These are phyloP conservation scores for Paraconiothyrium sp. DNA, from an alignment of 2,329 filamentous ascomycete species.

Conservation along the genomic window DNA sequence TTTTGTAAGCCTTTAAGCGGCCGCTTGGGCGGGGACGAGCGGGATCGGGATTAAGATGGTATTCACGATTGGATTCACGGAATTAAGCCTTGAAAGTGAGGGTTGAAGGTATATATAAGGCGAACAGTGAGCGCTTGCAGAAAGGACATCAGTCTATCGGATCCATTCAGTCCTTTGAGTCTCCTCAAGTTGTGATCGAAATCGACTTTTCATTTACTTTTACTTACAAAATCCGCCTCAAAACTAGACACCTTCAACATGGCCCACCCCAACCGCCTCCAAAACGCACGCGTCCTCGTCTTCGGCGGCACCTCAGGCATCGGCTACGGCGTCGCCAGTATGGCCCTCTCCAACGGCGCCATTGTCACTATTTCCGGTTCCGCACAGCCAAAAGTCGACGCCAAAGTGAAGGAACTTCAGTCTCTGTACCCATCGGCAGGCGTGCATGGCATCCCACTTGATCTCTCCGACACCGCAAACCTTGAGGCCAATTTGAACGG, in stretches of 20 bases:
- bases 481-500: slow-evolving; percentile 39
- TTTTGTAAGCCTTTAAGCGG: slow-evolving; percentile 7
- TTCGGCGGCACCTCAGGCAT: slow-evolving; percentile 73
- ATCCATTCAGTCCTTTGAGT: neutral
- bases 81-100: neutral
- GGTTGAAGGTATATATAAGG: neutral
- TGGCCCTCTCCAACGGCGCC: slow-evolving; percentile 64
- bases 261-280: slow-evolving; percentile 58
- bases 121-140: neutral
- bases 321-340: slow-evolving; percentile 69
- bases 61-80: neutral
- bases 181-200: neutral
- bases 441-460: slow-evolving; percentile 37
- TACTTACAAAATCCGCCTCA: neutral
- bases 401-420: slow-evolving; percentile 58
- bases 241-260: slow-evolving; percentile 22
- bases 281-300: slow-evolving; percentile 63
- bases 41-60: slow-evolving; percentile 14
- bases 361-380: slow-evolving; percentile 69
- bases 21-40: slow-evolving; percentile 20
- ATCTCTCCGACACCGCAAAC: slow-evolving; percentile 38
- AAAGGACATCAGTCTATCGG: neutral
- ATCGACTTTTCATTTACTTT: neutral
- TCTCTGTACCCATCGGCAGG: slow-evolving; percentile 47
- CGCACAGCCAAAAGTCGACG: slow-evolving; percentile 59